Evolutionary conservation across 176 grass and related monocot species (phyloP), one percentile per base, ranked within the genome.

Genomic region (Aegilops bicornis): DNA sequence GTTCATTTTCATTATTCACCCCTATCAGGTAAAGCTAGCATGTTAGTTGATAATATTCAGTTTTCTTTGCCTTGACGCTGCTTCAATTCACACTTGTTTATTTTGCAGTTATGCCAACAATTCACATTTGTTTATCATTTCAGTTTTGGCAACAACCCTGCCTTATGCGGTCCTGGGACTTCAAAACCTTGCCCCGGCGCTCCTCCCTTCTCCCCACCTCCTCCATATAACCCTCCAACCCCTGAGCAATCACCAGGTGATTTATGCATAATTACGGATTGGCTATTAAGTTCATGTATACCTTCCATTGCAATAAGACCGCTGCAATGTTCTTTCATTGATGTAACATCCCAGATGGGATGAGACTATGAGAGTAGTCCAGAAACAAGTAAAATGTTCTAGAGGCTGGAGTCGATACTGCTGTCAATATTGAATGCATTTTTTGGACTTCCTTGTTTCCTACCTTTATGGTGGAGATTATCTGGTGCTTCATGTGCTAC

Each of bases 1-100:
- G 94, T 86, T 94, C 92, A 14, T 97, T 97, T 90, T 97, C 92
- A 10, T 89, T 97, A 65, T 97, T 97, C 88, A 97, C 92, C n/a
- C 94, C 94, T 75, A 97, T 97, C 71, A 97, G 94, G 94, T 93
- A 89, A 75, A 66, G 32, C 33, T 73, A 82, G 19, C 20, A 15
- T 62, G 78, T 29, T 74, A n/a, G 58, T 85, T 64, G 45, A 39
- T 17, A 65, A 25, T n/a, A 39, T 87, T 45, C 10, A 50, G 6
- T 80, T 24, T 70, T 78, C 67, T 82, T 68, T 85, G 24, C 27
- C 32, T 82, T 24, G 79, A 81, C 64, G 31, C 45, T 68, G 42
- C 70, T 62, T 59, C 69, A 79, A 77, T 42, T 84, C 42, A 88
- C 71, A 75, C 47, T 29, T 82, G 31, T 60, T 36, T 84, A 30